Percentiles rank a stretch among this genome's conserved stretches.
Conservation (phyloP, 1,284 basidiomycete species). For the Heterobasidion parviporum region DNA sequence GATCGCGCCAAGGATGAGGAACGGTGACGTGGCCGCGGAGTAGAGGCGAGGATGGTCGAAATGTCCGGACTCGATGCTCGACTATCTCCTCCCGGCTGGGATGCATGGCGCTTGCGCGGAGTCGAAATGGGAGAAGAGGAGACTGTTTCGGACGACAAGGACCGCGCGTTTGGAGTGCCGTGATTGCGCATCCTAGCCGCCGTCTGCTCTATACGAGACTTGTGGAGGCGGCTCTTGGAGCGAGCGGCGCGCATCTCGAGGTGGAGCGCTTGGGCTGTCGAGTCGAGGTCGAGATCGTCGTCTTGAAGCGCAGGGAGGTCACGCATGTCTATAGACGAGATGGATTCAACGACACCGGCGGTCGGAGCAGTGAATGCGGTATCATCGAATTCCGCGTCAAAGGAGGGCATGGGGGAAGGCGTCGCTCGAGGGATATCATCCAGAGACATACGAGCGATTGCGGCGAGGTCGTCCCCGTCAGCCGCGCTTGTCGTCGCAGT, state of each 20-base stretch:
- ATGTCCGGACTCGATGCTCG: too few relatives aligned
- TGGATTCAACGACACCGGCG: constrained; percentile 17
- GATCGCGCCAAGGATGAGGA: too few relatives aligned
- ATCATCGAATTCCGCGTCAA: neutral
- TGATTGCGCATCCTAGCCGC: neutral
- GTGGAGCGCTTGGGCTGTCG: constrained; percentile 19
- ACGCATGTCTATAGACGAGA: constrained; percentile 32
- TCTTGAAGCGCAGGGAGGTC: constrained; percentile 30
- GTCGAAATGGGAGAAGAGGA: neutral
- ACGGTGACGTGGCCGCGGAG: too few relatives aligned
- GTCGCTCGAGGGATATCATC: constrained; percentile 18
- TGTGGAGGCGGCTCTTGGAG: constrained; percentile 24
- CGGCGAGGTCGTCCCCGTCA: constrained; percentile 6
- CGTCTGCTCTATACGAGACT: constrained; percentile 6
- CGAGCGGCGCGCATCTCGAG: constrained; percentile 23
- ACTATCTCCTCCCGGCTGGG: too few relatives aligned
- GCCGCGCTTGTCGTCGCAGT: constrained; percentile 5
- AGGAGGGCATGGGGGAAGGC: constrained; percentile 8
- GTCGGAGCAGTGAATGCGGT: neutral
- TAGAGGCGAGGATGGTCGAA: too few relatives aligned
- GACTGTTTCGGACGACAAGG: neutral
- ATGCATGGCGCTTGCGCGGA: too few relatives aligned
- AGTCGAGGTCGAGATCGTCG: constrained; percentile 17
- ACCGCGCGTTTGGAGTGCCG: neutral
- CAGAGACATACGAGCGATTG: constrained; percentile 19